Evolutionary conservation across 345 rosid genomes (phyloP).

Genomic region (Eucalyptus regnans): DNA sequence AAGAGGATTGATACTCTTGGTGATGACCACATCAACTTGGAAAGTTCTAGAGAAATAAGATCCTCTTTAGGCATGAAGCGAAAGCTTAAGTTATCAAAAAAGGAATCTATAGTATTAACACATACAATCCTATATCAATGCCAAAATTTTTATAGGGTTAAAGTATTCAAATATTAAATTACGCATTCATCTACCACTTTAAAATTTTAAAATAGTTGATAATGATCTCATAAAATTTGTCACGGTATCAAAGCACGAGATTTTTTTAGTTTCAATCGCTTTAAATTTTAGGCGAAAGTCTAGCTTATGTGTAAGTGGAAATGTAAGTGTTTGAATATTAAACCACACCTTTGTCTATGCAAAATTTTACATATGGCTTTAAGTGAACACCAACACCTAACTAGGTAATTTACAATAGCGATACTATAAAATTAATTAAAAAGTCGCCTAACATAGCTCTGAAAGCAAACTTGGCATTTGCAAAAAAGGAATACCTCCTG

Average conservation of each 20-base stretch:
- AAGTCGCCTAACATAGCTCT: not conserved
- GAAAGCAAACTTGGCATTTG: not conserved
- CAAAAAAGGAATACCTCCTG: not conserved
- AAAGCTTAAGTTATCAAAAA: not conserved
- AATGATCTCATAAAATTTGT: not conserved
- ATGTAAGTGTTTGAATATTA: not conserved
- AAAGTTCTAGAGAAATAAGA: not conserved
- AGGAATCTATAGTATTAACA: not conserved
- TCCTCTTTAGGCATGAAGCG: not conserved
- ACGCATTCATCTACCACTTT: not conserved
- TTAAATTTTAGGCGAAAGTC: not conserved
- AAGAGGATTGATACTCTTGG: not conserved
- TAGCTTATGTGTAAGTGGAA: not conserved
- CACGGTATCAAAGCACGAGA: fast-evolving
- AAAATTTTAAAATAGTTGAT: not conserved
- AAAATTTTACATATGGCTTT: not conserved
- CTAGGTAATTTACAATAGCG: not conserved
- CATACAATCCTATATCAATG: not conserved
- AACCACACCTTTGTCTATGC: not conserved
- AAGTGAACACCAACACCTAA: not conserved
- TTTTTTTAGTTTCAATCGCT: not conserved
- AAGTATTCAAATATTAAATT: not conserved
- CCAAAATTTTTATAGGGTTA: not conserved
- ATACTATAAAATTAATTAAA: not conserved
- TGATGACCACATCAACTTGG: not conserved